Percentiles rank a stretch among this genome's conserved stretches.
Conservation (phyloP, 306 rosid genomes). For the Trifolium repens region DNA sequence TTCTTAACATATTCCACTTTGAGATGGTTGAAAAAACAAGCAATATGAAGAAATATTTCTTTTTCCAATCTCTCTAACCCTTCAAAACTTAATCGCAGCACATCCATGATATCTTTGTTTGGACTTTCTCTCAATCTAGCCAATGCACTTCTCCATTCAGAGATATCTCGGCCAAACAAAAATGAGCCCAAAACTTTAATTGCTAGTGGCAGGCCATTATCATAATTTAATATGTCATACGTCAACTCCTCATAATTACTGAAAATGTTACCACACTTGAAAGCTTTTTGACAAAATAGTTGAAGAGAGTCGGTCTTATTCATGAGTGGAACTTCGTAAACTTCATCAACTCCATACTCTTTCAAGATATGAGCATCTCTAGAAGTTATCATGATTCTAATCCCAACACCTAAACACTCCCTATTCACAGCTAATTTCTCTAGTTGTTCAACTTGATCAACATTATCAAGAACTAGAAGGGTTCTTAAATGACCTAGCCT, state of each 20-base stretch:
- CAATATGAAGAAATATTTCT: conserved; percentile 41
- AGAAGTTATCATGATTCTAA: conserved; percentile 28
- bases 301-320: neutral
- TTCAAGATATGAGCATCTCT: conserved; percentile 30
- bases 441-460: neutral
- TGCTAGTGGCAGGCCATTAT: conserved; percentile 27
- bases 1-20: neutral
- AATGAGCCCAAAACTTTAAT: conserved; percentile 27
- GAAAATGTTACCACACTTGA: neutral
- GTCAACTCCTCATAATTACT: neutral
- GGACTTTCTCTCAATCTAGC: conserved; percentile 13
- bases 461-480: conserved; percentile 25
- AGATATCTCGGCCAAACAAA: neutral
- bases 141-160: conserved; percentile 23
- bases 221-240: neutral
- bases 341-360: neutral
- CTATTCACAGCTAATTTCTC: neutral
- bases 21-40: neutral
- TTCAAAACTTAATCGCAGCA: conserved; percentile 24
- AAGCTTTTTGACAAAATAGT: conserved; percentile 28
- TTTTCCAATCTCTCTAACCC: conserved; percentile 3
- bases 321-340: conserved; percentile 13
- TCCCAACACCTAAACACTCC: conserved; percentile 15
- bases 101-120: neutral
- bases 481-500: neutral